Evolutionary conservation across 192 early-diverging fungal genomes (phyloP), one percentile per base, ranked within the genome.

Genomic region (Coemansia sp.): DNA sequence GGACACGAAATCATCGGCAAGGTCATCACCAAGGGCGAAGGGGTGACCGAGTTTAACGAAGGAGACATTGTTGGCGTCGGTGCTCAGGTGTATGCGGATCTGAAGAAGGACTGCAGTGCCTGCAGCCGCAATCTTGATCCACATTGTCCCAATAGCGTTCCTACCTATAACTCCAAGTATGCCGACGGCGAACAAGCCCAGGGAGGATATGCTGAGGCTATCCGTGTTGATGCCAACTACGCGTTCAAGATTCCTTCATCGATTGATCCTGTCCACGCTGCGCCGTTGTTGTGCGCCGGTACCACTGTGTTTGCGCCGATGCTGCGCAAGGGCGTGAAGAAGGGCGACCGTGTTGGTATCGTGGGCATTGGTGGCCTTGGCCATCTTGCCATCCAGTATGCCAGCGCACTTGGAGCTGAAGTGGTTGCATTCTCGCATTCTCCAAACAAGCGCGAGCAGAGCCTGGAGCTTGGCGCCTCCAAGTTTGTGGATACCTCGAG

Each of bases 221-320:
- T 88, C 5, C 77, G 85, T 36, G 77, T 87, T 9, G 69, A 84
- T 42, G 72, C 76, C 19, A 73, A 79, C 53, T 91, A 85, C 58
- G 85, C 79, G 13, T 89, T 85, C 84, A 88, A 81, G 78, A 83
- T 87, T 35, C 86, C 87, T 2, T 75, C 65, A 5, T 45, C 25
- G 11, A 81, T 87, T 20, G 82, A 80, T 8, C 75, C 84, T 7
- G 70, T 80, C n/a, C 79, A 87, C 61, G 89, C 87, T 1, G 87
- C 86, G 1, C 89, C 92, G 5, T 61, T 95, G 55, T 84, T 93
- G 71, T 94, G 93, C 68, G 92, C 93, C 14, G 93, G 93, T 14
- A 81, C 86, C 7, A 89, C 93, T 11, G 87, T 92, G 8, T 95
- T 87, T 71, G 76, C 81, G 17, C 87, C 92, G 3, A 74, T 95